Conservation (phyloP, 345 rosid genomes). For the Erodium maritimum region DNA sequence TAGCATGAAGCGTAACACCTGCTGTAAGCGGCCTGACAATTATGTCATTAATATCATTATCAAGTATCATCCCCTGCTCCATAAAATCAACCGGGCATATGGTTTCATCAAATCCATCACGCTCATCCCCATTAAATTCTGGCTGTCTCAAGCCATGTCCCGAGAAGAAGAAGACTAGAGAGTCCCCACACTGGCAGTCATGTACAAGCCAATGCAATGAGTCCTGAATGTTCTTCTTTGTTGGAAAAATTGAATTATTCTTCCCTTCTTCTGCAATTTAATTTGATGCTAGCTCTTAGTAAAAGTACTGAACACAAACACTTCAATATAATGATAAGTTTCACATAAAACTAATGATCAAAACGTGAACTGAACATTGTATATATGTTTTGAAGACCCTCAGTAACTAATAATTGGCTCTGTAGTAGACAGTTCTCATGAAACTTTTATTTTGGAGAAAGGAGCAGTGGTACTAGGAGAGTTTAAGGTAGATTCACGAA, state of each 20-base stretch:
- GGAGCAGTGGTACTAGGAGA: too few relatives aligned
- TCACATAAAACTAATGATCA: neutral
- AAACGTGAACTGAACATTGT: too few relatives aligned
- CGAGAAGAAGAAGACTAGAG: slow-evolving; percentile 47
- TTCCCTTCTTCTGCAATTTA: slow-evolving; percentile 27
- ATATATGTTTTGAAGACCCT: too few relatives aligned
- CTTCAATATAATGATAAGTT: neutral
- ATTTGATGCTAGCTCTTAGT: neutral
- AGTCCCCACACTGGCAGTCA: slow-evolving; percentile 26
- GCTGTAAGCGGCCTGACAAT: slow-evolving; percentile 33
- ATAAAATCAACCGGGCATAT: slow-evolving; percentile 45
- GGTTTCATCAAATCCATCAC: slow-evolving; percentile 48
- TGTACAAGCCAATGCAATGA: slow-evolving; percentile 41
- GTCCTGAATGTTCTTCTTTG: slow-evolving; percentile 32
- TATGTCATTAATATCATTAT: slow-evolving; percentile 30
- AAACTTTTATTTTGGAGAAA: too few relatives aligned
- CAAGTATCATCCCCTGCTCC: slow-evolving; percentile 34
- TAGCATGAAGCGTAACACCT: slow-evolving; percentile 49
- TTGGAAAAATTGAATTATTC: slow-evolving; percentile 16
- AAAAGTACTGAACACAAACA: too few relatives aligned
- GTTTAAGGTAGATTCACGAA: too few relatives aligned
- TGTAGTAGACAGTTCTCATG: too few relatives aligned
- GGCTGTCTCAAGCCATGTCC: slow-evolving; percentile 42
- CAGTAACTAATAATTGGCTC: too few relatives aligned
- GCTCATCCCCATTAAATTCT: slow-evolving; percentile 31